These are phyloP conservation scores for Sedum album DNA, from an alignment of 164 flowering plant genomes.

Conservation along the genomic window DNA sequence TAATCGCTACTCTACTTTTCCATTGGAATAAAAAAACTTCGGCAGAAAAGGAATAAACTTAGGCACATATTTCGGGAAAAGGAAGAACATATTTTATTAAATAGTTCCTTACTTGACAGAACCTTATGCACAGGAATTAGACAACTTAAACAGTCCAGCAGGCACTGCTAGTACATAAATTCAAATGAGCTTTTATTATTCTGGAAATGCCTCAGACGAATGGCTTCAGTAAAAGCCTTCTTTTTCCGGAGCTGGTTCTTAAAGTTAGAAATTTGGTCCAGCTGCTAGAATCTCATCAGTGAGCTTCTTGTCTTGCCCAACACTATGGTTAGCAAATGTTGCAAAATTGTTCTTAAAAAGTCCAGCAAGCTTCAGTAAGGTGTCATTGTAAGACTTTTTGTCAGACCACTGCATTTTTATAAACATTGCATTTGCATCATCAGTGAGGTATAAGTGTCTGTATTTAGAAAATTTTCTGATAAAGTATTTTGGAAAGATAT, in stretches of 20 bases:
- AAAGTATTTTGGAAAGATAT: background rate
- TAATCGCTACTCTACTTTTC: too few species aligned
- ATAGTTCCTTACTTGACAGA: background rate
- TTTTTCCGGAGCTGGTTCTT: background rate
- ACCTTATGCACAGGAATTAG: background rate
- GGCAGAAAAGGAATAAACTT: too few species aligned
- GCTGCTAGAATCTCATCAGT: slow-evolving; percentile 84
- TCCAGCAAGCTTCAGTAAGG: slow-evolving; percentile 71
- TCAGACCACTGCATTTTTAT: slow-evolving; percentile 61
- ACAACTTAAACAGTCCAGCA: background rate
- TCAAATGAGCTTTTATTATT: background rate
- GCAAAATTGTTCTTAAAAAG: slow-evolving; percentile 88
- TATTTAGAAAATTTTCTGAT: too few species aligned
- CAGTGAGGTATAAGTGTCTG: background rate
- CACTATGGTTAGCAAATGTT: slow-evolving; percentile 56
- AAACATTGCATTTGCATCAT: background rate
- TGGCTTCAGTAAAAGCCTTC: background rate
- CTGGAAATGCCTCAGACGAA: background rate
- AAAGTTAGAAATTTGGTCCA: slow-evolving; percentile 58
- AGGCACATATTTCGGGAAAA: too few species aligned
- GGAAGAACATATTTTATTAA: background rate
- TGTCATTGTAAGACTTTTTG: slow-evolving; percentile 65
- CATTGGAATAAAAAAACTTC: too few species aligned
- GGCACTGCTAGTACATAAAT: background rate
- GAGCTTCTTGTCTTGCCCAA: slow-evolving; percentile 63